Conservation (phyloP, 768 basidiomycete species). For the Kockovaella imperatae region DNA sequence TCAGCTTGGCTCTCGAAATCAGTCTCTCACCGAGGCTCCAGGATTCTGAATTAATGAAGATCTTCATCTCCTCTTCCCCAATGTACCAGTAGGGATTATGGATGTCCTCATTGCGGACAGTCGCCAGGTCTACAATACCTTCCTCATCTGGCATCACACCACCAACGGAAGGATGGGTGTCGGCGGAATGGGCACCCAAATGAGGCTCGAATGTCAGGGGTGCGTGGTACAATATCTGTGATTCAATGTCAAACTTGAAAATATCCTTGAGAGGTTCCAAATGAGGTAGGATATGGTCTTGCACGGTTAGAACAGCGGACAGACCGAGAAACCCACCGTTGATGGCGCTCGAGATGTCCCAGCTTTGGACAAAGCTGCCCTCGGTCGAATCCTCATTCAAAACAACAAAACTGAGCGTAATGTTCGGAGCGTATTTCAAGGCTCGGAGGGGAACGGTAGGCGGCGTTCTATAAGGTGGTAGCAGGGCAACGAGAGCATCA, state of each 20-base stretch:
- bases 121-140: slow-evolving; percentile 38
- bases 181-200: background rate
- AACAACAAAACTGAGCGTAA: slow-evolving; percentile 83
- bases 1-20: background rate
- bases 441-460: slow-evolving; percentile 47
- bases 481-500: slow-evolving; percentile 24
- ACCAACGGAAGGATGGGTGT: background rate
- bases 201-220: slow-evolving; percentile 72
- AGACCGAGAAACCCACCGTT: slow-evolving; percentile 50
- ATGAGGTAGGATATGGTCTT: slow-evolving; percentile 66
- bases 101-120: too few species aligned
- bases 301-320: background rate
- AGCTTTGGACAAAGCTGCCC: slow-evolving; percentile 55
- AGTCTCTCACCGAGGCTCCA: slow-evolving; percentile 73
- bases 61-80: slow-evolving; percentile 72
- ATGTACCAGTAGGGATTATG: slow-evolving; percentile 51
- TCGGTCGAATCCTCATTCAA: slow-evolving; percentile 79
- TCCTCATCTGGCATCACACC: background rate
- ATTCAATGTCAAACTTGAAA: slow-evolving; percentile 89
- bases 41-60: slow-evolving; percentile 91
- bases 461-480: slow-evolving; percentile 14
- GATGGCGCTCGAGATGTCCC: slow-evolving; percentile 66
- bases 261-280: slow-evolving; percentile 56
- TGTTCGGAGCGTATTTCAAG: slow-evolving; percentile 69
- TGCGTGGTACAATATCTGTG: slow-evolving; percentile 85